Base-by-base conservation (phyloP, 805 yeast genomes). In the Brettanomyces nanus region DNA sequence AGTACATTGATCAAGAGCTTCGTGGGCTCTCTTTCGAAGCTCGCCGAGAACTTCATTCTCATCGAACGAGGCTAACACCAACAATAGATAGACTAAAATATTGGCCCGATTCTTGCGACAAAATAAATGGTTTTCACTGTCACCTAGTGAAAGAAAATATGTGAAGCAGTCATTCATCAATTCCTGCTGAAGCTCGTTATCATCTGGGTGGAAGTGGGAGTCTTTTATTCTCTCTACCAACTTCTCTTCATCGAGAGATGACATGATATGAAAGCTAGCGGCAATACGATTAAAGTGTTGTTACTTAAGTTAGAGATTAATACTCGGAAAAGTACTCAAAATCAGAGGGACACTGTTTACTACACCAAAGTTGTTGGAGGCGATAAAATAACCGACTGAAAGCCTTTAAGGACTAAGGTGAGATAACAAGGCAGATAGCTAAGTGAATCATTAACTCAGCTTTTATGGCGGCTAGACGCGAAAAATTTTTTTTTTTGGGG, bases 1-100 rank as follows among this genome's bases (percentile, higher is more conserved):
- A 3, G 65, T 59, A 56, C 92, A 83, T 3, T 52, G 41, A 27
- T 61, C 56, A 11, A 82, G 55, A 19, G 68, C 59, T 1, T 56
- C 28, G 10, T 50, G 38, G 26, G 38, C 30, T 6, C 33, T 26
- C 22, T 20, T 19, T 21, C 14, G 25, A 6, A 28, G 10, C 20
- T 29, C 33, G 5, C 17, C 33, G 7, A 35, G 33, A 5, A 35
- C 33, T 11, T 35, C 38, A 11, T 35, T 22, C 20, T 28, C 38
- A 17, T 26, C 20, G 20, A 35, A 28, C 11, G 38, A 35, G 2
- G 38, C 28, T 15, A 35, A 17, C 4, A 35, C 33, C 14, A 35
- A 26, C 33, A 35, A 26, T 14, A 35, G 19, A 15, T 35, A 35
- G 6, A 28, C 38, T 20, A 29, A 13, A 6, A 35, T 35, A 9